Percentiles rank a stretch among this genome's conserved stretches.
These are phyloP conservation scores for Ogataea haglerorum DNA, from an alignment of 805 yeast species.

Conservation along the genomic window DNA sequence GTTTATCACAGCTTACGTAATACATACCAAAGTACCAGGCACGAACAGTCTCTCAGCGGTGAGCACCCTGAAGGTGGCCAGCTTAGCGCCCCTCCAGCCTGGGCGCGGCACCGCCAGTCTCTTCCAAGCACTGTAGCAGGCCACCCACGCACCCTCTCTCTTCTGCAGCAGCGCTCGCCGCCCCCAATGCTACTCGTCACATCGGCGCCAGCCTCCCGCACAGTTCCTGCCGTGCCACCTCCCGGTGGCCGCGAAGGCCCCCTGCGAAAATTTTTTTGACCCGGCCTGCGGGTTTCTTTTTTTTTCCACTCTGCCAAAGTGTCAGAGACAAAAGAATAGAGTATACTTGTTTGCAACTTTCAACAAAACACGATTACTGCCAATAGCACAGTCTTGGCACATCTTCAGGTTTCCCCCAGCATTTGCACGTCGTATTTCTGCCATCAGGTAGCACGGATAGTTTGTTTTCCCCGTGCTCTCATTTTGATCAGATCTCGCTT, in stretches of 20 bases:
- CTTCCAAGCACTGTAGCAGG: neutral
- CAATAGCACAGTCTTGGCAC: neutral
- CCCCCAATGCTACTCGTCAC: slow-evolving; percentile 2
- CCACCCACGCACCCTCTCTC: neutral
- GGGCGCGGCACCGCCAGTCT: neutral
- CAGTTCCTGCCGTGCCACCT: slow-evolving; percentile 2
- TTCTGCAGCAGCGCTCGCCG: neutral
- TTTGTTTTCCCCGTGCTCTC: neutral
- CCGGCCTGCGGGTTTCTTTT: slow-evolving; percentile 11
- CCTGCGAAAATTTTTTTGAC: slow-evolving; percentile 13
- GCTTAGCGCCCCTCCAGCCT: no score
- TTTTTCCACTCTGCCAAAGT: slow-evolving; percentile 10
- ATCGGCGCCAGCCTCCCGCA: neutral
- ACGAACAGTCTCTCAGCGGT: neutral
- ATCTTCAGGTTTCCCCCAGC: neutral
- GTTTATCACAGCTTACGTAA: slow-evolving; percentile 5
- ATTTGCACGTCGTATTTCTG: neutral
- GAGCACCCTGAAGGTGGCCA: neutral
- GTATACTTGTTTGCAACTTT: slow-evolving; percentile 8
- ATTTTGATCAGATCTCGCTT: slow-evolving; percentile 7
- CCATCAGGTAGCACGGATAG: neutral
- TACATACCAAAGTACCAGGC: neutral
- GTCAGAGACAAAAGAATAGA: slow-evolving; percentile 12
- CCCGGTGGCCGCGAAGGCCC: slow-evolving; percentile 6
- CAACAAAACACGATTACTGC: neutral